Evolutionary conservation across 257 asterid genomes (phyloP).

Genomic region (Echites panduratus): DNA sequence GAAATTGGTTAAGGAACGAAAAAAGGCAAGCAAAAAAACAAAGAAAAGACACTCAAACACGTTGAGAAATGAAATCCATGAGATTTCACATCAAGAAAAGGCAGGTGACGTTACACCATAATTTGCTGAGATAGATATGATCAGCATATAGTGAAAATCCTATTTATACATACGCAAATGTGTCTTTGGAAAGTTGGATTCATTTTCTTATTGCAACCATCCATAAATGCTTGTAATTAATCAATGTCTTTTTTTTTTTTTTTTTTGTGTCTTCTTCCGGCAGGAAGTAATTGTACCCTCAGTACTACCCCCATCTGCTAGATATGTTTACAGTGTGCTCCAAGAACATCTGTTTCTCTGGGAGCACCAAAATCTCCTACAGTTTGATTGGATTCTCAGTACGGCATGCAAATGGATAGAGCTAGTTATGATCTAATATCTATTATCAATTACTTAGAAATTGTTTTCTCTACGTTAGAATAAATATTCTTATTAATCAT

Average conservation of each 20-base stretch:
- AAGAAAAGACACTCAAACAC: background rate
- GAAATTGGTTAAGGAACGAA: background rate
- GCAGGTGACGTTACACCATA: background rate
- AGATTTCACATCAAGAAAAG: conserved; percentile 6
- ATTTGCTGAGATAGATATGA: background rate
- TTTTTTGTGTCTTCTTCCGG: too few species aligned
- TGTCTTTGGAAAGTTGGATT: background rate
- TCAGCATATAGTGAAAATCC: too few species aligned
- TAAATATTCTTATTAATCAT: too few species aligned
- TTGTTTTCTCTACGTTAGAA: too few species aligned
- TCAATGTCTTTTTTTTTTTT: too few species aligned
- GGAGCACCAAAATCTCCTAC: background rate
- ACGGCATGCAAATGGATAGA: too few species aligned
- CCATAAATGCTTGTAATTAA: background rate
- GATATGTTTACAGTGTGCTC: background rate
- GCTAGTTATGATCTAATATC: too few species aligned
- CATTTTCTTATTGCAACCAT: background rate
- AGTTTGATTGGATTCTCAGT: background rate
- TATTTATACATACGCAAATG: too few species aligned
- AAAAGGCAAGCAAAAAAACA: background rate
- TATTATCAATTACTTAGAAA: too few species aligned
- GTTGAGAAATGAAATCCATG: background rate
- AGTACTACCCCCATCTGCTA: background rate
- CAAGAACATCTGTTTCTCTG: background rate
- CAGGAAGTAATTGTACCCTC: background rate